phyloP scores from a whole-genome alignment of 2,329 filamentous ascomycete genomes.

The Metarhizium rileyi region DNA sequence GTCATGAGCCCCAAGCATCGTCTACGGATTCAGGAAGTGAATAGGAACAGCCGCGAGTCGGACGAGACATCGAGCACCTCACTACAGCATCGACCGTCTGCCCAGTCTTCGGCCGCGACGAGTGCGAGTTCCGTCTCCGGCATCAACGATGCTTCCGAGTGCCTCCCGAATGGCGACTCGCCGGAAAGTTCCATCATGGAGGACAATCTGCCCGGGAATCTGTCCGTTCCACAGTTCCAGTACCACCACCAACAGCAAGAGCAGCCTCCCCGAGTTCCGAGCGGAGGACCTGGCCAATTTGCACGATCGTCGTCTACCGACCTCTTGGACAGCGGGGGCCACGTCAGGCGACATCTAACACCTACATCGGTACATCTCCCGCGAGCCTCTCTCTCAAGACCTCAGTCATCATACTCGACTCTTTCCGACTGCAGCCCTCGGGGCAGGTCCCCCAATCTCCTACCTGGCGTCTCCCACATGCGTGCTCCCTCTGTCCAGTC shows the following conservation, averaged over 20 bases:
- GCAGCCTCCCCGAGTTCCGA: constrained; percentile 32
- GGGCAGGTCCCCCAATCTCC: constrained; percentile 48
- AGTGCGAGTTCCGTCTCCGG: constrained; percentile 48
- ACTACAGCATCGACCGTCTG: constrained; percentile 37
- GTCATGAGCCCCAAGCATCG: constrained; percentile 22
- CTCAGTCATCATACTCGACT: constrained; percentile 66
- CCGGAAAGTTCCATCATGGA: constrained; percentile 42
- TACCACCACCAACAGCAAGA: constrained; percentile 49
- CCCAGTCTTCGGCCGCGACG: constrained; percentile 43
- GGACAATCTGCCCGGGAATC: constrained; percentile 29
- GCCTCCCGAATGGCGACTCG: constrained; percentile 34
- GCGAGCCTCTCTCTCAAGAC: constrained; percentile 54
- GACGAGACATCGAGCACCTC: constrained; percentile 39
- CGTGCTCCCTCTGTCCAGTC: constrained; percentile 40
- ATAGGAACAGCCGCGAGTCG: constrained; percentile 44
- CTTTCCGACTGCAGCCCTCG: constrained; percentile 58
- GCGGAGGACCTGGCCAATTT: constrained; percentile 23
- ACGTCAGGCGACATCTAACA: constrained; percentile 53
- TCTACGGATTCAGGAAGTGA: constrained; percentile 24
- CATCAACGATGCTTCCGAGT: constrained; percentile 36
- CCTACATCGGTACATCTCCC: constrained; percentile 44
- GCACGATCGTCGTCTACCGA: constrained; percentile 40
- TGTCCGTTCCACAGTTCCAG: constrained; percentile 47
- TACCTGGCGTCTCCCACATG: constrained; percentile 31
- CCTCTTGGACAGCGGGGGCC: constrained; percentile 37